A percentile compares a stretch with the other conserved stretches of the same genome.
phyloP scores from a whole-genome alignment of 768 basidiomycete species.

The Pisolithus microcarpus region DNA sequence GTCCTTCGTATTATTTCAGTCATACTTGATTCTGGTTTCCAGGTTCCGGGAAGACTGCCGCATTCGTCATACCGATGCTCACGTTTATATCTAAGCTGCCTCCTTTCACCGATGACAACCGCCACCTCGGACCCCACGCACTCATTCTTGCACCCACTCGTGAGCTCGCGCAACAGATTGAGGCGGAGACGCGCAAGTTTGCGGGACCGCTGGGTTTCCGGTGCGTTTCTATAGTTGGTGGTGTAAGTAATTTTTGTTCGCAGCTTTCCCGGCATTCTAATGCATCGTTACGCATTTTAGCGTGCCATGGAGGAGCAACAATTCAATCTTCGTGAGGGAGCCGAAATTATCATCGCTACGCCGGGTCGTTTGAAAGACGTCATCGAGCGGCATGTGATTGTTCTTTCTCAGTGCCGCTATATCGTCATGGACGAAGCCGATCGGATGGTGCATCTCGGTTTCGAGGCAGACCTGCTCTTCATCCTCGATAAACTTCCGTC shows the following conservation, averaged over 20 bases:
- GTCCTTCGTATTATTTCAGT: neutral
- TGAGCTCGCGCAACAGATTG: conserved; percentile 97
- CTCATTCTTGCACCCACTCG: conserved; percentile 95
- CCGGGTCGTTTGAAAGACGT: conserved; percentile 98
- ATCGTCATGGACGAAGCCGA: conserved; percentile 99
- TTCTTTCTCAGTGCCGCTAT: conserved; percentile 94
- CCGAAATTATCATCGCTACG: conserved; percentile 97
- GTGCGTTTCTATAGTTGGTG: conserved; percentile 97
- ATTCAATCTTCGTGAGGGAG: conserved; percentile 95
- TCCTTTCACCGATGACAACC: conserved; percentile 83
- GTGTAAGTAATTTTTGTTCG: conserved; percentile 39
- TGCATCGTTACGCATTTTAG: conserved; percentile 30
- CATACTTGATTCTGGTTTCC: conserved; percentile 3
- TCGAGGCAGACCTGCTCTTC: conserved; percentile 89
- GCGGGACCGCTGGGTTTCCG: conserved; percentile 83
- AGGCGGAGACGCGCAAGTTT: conserved; percentile 87
- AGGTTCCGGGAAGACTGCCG: conserved; percentile 99
- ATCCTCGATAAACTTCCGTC: conserved; percentile 89
- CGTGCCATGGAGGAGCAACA: conserved; percentile 96
- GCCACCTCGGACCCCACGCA: conserved; percentile 90
- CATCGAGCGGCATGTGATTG: conserved; percentile 91
- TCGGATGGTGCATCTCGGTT: conserved; percentile 97
- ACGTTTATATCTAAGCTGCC: conserved; percentile 87
- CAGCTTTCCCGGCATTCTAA: conserved; percentile 6
- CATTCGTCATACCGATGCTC: conserved; percentile 97